phyloP scores from a whole-genome alignment of 306 rosid genomes.

The Inga laurina region DNA sequence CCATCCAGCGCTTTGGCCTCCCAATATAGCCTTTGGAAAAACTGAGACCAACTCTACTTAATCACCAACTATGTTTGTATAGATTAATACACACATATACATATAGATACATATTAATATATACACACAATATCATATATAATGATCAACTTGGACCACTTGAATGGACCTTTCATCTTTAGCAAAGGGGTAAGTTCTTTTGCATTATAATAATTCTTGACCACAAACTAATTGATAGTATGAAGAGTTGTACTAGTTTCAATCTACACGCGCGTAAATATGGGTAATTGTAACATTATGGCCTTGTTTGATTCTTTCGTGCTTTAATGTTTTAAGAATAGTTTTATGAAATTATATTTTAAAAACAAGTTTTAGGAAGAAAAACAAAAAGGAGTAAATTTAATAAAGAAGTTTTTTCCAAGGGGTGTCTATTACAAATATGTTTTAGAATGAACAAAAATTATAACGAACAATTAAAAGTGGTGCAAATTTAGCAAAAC shows the following conservation, averaged over 20 bases:
- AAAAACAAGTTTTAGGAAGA: too few relatives aligned
- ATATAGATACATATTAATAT: background rate
- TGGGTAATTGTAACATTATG: background rate
- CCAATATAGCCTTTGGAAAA: background rate
- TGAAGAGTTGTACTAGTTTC: background rate
- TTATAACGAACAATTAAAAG: too few relatives aligned
- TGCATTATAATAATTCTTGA: background rate
- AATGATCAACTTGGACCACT: slow-evolving; percentile 37
- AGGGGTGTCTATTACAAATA: too few relatives aligned
- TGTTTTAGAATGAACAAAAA: too few relatives aligned
- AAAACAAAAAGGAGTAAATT: too few relatives aligned
- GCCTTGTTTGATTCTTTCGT: too few relatives aligned
- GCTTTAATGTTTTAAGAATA: too few relatives aligned
- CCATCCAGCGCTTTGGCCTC: slow-evolving; percentile 15
- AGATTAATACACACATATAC: background rate
- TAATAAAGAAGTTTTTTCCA: too few relatives aligned
- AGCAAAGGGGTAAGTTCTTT: background rate
- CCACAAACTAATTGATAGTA: background rate
- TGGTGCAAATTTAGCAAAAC: too few relatives aligned
- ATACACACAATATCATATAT: background rate
- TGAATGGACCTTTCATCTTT: slow-evolving; percentile 22
- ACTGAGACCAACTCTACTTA: background rate
- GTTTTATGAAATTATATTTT: too few relatives aligned
- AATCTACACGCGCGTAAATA: background rate
- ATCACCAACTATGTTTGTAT: background rate